Conservation (phyloP, 2,329 filamentous ascomycete species). For the Neofusicoccum umdonicola region DNA sequence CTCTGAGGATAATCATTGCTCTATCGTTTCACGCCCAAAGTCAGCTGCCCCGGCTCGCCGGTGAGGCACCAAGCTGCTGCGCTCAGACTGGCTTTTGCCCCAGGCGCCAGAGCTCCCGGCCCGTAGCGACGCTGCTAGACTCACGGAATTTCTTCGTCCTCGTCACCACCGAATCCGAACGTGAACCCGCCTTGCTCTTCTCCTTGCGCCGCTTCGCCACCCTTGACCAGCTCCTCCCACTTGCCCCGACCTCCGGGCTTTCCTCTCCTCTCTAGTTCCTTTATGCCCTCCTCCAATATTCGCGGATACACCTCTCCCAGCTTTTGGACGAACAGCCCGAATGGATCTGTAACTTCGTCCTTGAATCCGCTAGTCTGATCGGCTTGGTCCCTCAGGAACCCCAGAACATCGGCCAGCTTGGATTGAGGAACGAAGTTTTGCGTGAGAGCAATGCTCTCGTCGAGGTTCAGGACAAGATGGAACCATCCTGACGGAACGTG, state of each 20-base stretch:
- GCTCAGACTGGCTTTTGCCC: constrained; percentile 4
- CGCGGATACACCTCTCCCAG: constrained; percentile 64
- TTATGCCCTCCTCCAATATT: constrained; percentile 61
- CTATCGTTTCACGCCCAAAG: constrained; percentile 6
- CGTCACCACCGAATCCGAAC: constrained; percentile 61
- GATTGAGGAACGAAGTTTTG: constrained; percentile 88
- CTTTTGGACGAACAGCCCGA: constrained; percentile 69
- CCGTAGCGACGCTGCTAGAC: neutral
- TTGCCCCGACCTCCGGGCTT: constrained; percentile 62
- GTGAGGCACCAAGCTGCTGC: neutral
- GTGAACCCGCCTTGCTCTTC: constrained; percentile 51
- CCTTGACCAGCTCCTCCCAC: constrained; percentile 77
- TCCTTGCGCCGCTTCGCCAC: constrained; percentile 46
- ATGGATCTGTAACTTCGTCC: constrained; percentile 68
- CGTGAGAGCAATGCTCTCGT: constrained; percentile 81
- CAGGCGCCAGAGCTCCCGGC: neutral
- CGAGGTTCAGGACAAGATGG: constrained; percentile 90
- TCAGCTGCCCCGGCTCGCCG: neutral
- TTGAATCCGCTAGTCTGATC: constrained; percentile 87
- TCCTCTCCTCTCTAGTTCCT: constrained; percentile 61
- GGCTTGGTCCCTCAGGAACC: constrained; percentile 76
- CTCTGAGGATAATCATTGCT: neutral
- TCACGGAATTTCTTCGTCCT: constrained; percentile 45
- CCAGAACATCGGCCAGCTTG: constrained; percentile 71
- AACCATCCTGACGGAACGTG: constrained; percentile 96